Evolutionary conservation across 2,329 filamentous ascomycete genomes (phyloP).

Genomic region (Clathrospora elynae): DNA sequence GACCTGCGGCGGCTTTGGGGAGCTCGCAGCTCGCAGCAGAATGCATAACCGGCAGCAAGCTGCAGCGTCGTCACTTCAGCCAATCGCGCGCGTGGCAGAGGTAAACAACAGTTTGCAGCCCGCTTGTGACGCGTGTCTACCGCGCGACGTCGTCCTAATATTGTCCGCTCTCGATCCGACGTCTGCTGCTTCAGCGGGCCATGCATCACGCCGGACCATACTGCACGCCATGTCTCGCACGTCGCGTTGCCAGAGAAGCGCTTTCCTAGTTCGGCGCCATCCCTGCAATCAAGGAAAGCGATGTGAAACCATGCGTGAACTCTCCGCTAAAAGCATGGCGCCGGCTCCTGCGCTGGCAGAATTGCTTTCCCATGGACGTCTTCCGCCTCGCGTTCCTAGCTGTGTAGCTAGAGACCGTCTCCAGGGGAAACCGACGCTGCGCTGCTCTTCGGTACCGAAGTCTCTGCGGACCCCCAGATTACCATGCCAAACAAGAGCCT

Average conservation of each 20-base stretch:
- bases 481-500: conserved; percentile 11
- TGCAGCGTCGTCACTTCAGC: conserved; percentile 17
- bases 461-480: not conserved
- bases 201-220: conserved; percentile 17
- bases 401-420: conserved; percentile 34
- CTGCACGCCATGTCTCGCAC: conserved; percentile 21
- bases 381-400: conserved; percentile 12
- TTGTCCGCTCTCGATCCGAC: conserved; percentile 16
- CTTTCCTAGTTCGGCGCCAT: conserved; percentile 25
- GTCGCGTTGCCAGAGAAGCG: conserved; percentile 32
- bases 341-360: conserved; percentile 20
- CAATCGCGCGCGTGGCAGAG: conserved; percentile 10
- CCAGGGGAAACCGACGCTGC: conserved; percentile 30
- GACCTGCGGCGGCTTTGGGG: too few relatives aligned
- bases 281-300: conserved; percentile 25
- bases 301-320: conserved; percentile 35
- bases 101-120: conserved; percentile 24
- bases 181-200: conserved; percentile 20
- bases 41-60: too few relatives aligned
- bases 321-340: conserved; percentile 31
- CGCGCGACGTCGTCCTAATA: not conserved
- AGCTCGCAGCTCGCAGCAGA: too few relatives aligned
- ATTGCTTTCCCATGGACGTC: conserved; percentile 11
- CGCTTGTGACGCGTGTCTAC: not conserved
- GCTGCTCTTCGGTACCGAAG: conserved; percentile 12